Base-by-base conservation (phyloP, 805 yeast species). In the Spathaspora arborariae region DNA sequence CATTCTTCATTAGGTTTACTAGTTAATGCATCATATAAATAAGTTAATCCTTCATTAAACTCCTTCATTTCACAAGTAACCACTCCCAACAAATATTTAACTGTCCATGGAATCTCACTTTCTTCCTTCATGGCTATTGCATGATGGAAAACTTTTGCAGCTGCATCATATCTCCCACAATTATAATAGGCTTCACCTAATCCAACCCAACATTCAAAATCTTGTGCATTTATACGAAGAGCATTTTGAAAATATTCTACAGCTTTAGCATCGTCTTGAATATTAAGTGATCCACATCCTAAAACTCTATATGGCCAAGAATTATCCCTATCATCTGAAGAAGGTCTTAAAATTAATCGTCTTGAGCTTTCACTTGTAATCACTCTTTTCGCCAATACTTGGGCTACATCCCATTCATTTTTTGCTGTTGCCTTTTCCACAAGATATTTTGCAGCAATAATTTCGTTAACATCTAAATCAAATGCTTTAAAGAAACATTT, bases 121-220 rank as follows among this genome's bases (percentile, higher is more conserved):
- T 79, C 74, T 26, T 79, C 77, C 3, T 34, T 20, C 5, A 85
- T 54, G 34, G 73, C 73, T 39, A 80, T 57, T 0, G 91, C 88
- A 48, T 81, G 82, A 24, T 70, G 72, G 56, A 90, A 86, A 1
- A 94, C 97, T 62, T 87, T 90, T 8, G 79, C 72, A 0, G 96
- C 88, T 2, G 98, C 96, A 46, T 88, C 91, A 39, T 84, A 70
- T 50, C 96, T 75, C 2, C 99, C 99, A 62, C 94, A 81, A 20
- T 82, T 79, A 45, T 78, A 72, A 62, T 94, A 94, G 0, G 97
- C 92, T 62, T 94, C 98, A n/a, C 99, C 99, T n/a, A 94, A 70
- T 1, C 97, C 97, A 22, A 86, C 72, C 97, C 98, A 92, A 2
- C 96, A 84, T 52, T 87, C 84, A 1, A 79, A 61, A 63, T 94